These are phyloP conservation scores for Cadophora sp. DNA, from an alignment of 2,329 filamentous ascomycete species.

Conservation along the genomic window DNA sequence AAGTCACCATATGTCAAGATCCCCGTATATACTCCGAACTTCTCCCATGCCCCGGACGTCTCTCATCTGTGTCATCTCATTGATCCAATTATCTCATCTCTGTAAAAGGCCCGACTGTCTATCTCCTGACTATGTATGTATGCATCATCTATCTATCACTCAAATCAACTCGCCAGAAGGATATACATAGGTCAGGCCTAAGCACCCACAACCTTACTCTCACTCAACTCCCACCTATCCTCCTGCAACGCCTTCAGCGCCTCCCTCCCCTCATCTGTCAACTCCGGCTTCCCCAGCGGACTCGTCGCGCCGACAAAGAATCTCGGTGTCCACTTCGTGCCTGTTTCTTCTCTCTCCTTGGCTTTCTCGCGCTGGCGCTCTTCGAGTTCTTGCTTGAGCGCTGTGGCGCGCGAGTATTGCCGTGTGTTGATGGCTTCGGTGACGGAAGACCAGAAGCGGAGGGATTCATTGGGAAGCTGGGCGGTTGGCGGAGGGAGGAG, in stretches of 20 bases:
- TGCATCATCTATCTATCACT: background rate
- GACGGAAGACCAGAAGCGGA: slow-evolving; percentile 86
- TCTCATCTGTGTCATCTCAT: background rate
- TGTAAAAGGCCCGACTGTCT: background rate
- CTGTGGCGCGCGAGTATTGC: slow-evolving; percentile 84
- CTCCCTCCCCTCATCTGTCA: slow-evolving; percentile 66
- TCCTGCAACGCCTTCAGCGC: slow-evolving; percentile 62
- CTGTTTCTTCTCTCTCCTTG: slow-evolving; percentile 74
- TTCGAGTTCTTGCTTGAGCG: slow-evolving; percentile 88
- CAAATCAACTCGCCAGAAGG: background rate
- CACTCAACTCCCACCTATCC: slow-evolving; percentile 46
- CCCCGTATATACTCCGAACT: slow-evolving; percentile 3
- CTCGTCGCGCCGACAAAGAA: slow-evolving; percentile 78
- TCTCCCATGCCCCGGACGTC: background rate
- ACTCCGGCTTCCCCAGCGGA: slow-evolving; percentile 64
- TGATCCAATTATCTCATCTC: background rate
- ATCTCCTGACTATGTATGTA: background rate
- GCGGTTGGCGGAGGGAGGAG: slow-evolving; percentile 75
- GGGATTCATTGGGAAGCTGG: slow-evolving; percentile 89
- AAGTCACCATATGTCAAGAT: slow-evolving; percentile 7
- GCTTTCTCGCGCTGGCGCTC: slow-evolving; percentile 88
- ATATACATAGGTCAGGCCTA: slow-evolving; percentile 8
- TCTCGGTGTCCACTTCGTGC: slow-evolving; percentile 79
- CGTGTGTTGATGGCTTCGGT: slow-evolving; percentile 85
- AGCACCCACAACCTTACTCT: slow-evolving; percentile 36